A percentile compares a stretch with the other conserved stretches of the same genome.
Evolutionary conservation across 352 stramenopile species (phyloP).

Genomic region (Globisporangium radiosum): DNA sequence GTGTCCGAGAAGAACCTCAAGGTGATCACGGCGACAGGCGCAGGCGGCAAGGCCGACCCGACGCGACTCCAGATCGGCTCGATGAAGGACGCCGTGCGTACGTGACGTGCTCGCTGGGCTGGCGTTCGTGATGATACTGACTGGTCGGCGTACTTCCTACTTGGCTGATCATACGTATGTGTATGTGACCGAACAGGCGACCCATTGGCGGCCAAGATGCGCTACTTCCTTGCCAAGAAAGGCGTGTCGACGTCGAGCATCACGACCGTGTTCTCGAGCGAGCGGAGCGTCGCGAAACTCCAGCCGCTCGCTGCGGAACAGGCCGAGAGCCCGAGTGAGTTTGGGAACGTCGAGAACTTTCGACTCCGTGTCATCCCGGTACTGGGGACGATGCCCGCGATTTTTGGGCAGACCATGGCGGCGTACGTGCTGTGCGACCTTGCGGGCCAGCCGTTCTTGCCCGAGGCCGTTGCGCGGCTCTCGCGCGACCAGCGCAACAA

Average conservation of each 20-base stretch:
- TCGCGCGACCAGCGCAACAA: slow-evolving; percentile 85
- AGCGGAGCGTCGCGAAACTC: slow-evolving; percentile 95
- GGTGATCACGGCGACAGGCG: slow-evolving; percentile 87
- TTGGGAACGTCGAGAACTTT: slow-evolving; percentile 96
- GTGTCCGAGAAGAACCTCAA: slow-evolving; percentile 78
- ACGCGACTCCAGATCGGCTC: slow-evolving; percentile 96
- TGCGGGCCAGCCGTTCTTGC: slow-evolving; percentile 85
- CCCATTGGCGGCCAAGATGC: slow-evolving; percentile 93
- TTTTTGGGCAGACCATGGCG: slow-evolving; percentile 97
- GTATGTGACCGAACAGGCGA: slow-evolving; percentile 49
- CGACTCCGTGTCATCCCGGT: slow-evolving; percentile 95
- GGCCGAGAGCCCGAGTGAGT: slow-evolving; percentile 81
- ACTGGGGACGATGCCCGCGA: slow-evolving; percentile 90
- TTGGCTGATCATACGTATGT: slow-evolving; percentile 1
- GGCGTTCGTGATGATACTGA: too few species aligned
- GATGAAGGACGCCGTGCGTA: slow-evolving; percentile 89
- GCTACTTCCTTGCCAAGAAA: slow-evolving; percentile 91
- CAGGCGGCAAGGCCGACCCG: slow-evolving; percentile 94
- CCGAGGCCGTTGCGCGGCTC: slow-evolving; percentile 57
- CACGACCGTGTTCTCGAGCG: slow-evolving; percentile 91
- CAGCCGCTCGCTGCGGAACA: slow-evolving; percentile 93
- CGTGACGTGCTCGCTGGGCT: slow-evolving; percentile 10
- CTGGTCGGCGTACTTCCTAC: background rate
- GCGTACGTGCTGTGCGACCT: slow-evolving; percentile 93
- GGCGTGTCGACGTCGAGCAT: slow-evolving; percentile 59